Evolutionary conservation across 176 grass and related monocot genomes (phyloP).

Genomic region (Eleusine indica): DNA sequence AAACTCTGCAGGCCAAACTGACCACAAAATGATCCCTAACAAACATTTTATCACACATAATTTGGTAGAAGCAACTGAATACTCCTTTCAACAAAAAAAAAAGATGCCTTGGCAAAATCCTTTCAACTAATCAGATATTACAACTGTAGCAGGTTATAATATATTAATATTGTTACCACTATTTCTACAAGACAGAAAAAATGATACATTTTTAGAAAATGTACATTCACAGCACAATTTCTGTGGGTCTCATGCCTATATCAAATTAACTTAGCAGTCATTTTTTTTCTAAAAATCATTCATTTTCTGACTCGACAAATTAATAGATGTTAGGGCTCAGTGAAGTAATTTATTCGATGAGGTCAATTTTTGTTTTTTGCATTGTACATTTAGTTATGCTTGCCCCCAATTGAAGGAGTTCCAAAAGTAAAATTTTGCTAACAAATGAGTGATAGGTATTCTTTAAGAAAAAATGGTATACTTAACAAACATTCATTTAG

Average conservation of each 20-base stretch:
- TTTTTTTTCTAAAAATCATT: not conserved
- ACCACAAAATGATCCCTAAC: not conserved
- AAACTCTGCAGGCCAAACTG: not conserved
- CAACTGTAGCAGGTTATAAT: not conserved
- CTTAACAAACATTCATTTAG: slow-evolving; percentile 11
- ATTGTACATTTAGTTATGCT: not conserved
- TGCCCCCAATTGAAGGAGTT: slow-evolving; percentile 10
- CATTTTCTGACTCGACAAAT: not conserved
- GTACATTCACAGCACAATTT: not conserved
- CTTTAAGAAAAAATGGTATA: slow-evolving; percentile 1
- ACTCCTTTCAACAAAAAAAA: not conserved
- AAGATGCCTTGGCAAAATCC: not conserved
- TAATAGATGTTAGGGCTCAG: not conserved
- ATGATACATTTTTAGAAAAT: not conserved
- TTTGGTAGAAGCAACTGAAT: slow-evolving; percentile 29
- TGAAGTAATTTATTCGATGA: slow-evolving; percentile 9
- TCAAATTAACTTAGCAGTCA: not conserved
- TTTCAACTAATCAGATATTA: not conserved
- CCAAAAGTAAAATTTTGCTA: not conserved
- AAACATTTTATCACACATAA: slow-evolving; percentile 2
- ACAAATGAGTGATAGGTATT: not conserved
- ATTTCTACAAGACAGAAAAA: not conserved
- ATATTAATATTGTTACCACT: not conserved
- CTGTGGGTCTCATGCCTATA: not conserved
- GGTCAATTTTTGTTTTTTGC: not conserved